These are phyloP conservation scores for Cornus kousa DNA, from an alignment of 148 eudicot species.

Conservation along the genomic window DNA sequence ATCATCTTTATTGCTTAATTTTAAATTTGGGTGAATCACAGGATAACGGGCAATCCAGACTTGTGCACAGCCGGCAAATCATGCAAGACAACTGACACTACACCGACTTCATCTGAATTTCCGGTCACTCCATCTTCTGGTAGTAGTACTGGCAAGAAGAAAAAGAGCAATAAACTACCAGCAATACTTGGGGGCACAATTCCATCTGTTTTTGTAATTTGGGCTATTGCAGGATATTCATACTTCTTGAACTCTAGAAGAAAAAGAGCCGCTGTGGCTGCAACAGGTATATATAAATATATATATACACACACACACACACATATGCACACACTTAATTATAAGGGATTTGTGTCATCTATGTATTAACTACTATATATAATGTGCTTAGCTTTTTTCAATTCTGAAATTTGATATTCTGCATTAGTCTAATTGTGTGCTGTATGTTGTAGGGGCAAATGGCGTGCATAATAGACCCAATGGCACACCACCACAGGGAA, in stretches of 20 bases:
- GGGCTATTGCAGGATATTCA: constrained; percentile 16
- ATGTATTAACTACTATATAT: too few relatives aligned
- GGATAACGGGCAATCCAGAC: constrained; percentile 33
- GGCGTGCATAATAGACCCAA: neutral
- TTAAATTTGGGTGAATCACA: neutral
- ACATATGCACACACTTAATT: too few relatives aligned
- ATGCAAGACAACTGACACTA: constrained; percentile 5
- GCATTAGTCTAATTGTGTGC: too few relatives aligned
- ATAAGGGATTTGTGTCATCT: too few relatives aligned
- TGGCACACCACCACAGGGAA: constrained; percentile 10
- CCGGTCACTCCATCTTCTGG: neutral
- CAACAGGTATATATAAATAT: neutral
- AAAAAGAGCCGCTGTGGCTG: constrained; percentile 17
- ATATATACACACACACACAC: too few relatives aligned
- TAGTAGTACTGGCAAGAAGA: neutral
- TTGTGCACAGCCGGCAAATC: constrained; percentile 31
- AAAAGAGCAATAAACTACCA: constrained; percentile 27
- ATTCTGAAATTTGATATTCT: too few relatives aligned
- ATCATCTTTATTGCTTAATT: neutral
- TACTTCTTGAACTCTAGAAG: constrained; percentile 14
- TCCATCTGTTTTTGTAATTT: constrained; percentile 20
- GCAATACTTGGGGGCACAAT: constrained; percentile 28
- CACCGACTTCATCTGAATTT: neutral
- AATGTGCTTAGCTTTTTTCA: too few relatives aligned
- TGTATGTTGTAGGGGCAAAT: neutral